Evolutionary conservation across 352 stramenopile genomes (phyloP), one percentile per base, ranked within the genome.

Genomic region (Thalassiosira mediterranea): DNA sequence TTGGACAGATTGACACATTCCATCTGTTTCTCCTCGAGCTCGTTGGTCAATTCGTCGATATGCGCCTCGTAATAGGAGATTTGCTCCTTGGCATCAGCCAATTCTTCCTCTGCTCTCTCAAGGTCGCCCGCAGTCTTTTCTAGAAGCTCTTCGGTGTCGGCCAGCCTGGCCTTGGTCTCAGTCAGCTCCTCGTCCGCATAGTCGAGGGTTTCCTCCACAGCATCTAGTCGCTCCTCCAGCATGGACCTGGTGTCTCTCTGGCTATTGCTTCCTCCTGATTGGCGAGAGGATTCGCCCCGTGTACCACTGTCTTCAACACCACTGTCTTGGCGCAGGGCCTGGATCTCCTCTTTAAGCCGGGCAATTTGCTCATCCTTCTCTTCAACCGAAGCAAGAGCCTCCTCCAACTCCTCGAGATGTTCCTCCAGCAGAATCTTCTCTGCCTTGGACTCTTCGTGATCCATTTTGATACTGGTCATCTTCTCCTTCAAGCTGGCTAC

Each of bases 371-470:
- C 61, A 5, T 68, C 32, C n/a, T 53, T 21, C 31, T 72, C 19
- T n/a, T 52, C 40, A 31, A 53, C 4, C n/a, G n/a, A n/a, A n/a
- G n/a, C n/a, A n/a, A n/a, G n/a, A 19, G 31, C 15, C 5, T 7
- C 44, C 56, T 80, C 38, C 28, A 72, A 19, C 17, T 83, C 72
- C 8, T 78, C 60, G 10, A 88, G 44, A 23, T 72, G 66, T 28
- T 75, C 60, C 38, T 79, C 57, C 0, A 88, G 25, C 13, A 78
- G 38, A 11, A 40, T 46, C 54, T 83, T 87, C 10, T 80, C 67
- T 5, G 67, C 51, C 63, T 81, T 88, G 25, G 72, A 42, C 70
- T 90, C 83, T 62, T 82, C 67, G 3, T 72, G 47, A 49, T 82
- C 79, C 52, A 77, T 68, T 57, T 82, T 79, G 40, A 83, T 38